phyloP scores from a whole-genome alignment of 2,329 filamentous ascomycete genomes.

The Aspergillus sp. region DNA sequence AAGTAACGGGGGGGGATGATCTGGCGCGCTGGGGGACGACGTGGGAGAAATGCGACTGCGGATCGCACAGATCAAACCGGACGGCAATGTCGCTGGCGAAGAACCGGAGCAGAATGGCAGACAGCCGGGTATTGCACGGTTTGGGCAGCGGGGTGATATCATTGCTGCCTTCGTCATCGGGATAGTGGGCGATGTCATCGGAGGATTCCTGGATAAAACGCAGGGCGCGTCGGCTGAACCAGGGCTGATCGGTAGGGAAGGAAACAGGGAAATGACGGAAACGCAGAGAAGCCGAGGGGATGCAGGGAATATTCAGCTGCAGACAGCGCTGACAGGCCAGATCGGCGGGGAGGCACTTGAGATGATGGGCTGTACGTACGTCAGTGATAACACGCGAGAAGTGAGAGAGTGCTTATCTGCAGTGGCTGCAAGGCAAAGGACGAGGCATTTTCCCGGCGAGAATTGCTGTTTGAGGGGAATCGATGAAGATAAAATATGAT shows the following conservation, averaged over 20 bases:
- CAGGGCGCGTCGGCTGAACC: no score
- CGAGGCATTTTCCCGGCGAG: not conserved
- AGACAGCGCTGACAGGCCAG: not conserved
- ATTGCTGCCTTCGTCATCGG: constrained; percentile 58
- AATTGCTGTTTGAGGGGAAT: not conserved
- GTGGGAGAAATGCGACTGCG: constrained; percentile 35
- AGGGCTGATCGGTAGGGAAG: no score
- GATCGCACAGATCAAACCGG: constrained; percentile 40
- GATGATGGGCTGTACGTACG: not conserved
- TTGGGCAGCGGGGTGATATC: not conserved
- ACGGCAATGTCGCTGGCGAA: constrained; percentile 4
- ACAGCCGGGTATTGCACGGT: not conserved
- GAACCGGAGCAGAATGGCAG: constrained; percentile 4
- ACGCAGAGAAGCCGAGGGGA: no score
- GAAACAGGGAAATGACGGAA: no score
- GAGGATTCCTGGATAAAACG: constrained; percentile 5
- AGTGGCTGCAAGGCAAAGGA: not conserved
- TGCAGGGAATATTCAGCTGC: no score
- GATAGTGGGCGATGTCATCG: constrained; percentile 54
- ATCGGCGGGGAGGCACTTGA: not conserved
- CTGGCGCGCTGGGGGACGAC: constrained; percentile 39
- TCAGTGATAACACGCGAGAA: not conserved
- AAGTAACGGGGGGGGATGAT: constrained; percentile 35
- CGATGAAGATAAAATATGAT: not conserved
- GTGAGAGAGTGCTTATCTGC: not conserved